Percentiles rank a stretch among this genome's conserved stretches.
phyloP scores from a whole-genome alignment of 257 asterid genomes.

The Rauvolfia tetraphylla region DNA sequence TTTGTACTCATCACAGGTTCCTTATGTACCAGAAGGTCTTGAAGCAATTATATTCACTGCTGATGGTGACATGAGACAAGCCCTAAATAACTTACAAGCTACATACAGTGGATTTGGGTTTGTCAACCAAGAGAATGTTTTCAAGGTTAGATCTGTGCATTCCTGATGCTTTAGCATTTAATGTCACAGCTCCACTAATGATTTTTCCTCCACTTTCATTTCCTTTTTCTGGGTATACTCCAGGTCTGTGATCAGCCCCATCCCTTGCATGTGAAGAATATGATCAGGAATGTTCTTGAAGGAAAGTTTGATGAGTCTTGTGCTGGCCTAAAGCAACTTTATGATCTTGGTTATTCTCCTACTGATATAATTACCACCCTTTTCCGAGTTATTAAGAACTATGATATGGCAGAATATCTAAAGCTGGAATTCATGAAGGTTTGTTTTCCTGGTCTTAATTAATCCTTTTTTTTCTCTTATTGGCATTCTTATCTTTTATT shows the following conservation, averaged over 20 bases:
- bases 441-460: neutral
- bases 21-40: slow-evolving; percentile 95
- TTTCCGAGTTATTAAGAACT: slow-evolving; percentile 82
- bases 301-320: slow-evolving; percentile 95
- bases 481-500: neutral
- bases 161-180: neutral
- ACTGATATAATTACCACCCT: slow-evolving; percentile 96
- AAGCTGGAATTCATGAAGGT: slow-evolving; percentile 61
- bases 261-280: slow-evolving; percentile 90
- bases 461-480: neutral
- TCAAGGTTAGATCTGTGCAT: slow-evolving; percentile 57
- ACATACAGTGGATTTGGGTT: slow-evolving; percentile 93
- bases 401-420: slow-evolving; percentile 90
- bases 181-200: neutral
- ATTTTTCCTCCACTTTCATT: neutral
- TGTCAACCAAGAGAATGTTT: slow-evolving; percentile 94
- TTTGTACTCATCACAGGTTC: slow-evolving; percentile 46
- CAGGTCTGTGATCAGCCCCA: slow-evolving; percentile 99
- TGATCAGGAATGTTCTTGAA: slow-evolving; percentile 78
- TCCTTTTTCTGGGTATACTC: slow-evolving; percentile 2
- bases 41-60: slow-evolving; percentile 97
- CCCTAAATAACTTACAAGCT: slow-evolving; percentile 95
- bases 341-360: slow-evolving; percentile 94
- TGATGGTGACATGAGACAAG: slow-evolving; percentile 99
- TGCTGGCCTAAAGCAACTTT: slow-evolving; percentile 82